Evolutionary conservation across 352 stramenopile genomes (phyloP).

Genomic region (Aphanomyces astaci): DNA sequence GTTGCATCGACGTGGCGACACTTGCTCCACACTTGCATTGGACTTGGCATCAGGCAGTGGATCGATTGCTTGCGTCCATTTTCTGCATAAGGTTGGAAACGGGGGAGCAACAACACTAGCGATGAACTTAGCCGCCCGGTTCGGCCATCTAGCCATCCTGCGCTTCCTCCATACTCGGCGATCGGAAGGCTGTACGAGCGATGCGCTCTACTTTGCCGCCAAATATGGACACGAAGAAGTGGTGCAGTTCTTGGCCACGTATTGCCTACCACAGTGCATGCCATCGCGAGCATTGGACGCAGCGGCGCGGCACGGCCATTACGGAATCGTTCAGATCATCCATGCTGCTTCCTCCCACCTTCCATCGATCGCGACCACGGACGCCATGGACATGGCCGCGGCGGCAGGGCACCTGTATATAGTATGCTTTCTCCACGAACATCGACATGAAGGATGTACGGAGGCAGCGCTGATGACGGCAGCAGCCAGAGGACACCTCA

Average conservation of each 20-base stretch:
- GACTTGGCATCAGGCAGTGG: conserved; percentile 8
- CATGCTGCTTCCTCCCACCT: neutral
- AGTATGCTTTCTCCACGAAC: conserved; percentile 15
- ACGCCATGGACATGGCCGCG: conserved; percentile 12
- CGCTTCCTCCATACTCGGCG: conserved; percentile 9
- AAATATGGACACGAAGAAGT: conserved; percentile 1
- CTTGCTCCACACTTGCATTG: neutral
- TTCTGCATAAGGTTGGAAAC: conserved; percentile 8
- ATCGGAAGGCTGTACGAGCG: conserved; percentile 12
- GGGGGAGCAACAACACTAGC: conserved; percentile 4
- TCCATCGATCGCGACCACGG: neutral
- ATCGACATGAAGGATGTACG: conserved; percentile 17
- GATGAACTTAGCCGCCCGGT: conserved; percentile 13
- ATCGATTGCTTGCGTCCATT: neutral
- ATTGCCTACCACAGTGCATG: neutral
- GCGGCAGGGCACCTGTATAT: conserved; percentile 10
- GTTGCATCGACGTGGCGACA: neutral
- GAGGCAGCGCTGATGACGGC: neutral
- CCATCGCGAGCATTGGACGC: neutral
- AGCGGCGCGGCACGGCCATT: neutral
- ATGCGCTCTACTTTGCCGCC: neutral
- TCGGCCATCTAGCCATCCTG: conserved; percentile 16
- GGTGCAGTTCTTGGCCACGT: neutral
- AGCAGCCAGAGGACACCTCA: neutral
- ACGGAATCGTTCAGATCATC: neutral